Percentiles rank a stretch among this genome's conserved stretches.
Evolutionary conservation across 371 early-diverging fungal genomes (phyloP).

Genomic region (Mortierella sp.): DNA sequence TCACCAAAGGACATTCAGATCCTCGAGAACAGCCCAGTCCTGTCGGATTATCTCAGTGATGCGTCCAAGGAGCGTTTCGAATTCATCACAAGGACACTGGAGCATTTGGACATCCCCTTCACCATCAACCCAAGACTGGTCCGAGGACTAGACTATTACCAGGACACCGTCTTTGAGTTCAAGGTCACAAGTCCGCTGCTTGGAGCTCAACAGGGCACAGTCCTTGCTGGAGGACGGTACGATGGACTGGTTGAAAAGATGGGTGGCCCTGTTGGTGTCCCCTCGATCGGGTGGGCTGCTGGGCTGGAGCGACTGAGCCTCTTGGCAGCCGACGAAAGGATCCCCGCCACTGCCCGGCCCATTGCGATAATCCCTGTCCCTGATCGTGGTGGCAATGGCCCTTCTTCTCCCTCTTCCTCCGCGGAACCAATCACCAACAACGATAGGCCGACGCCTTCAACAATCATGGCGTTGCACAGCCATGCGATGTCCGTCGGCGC

Average conservation of each 20-base stretch:
- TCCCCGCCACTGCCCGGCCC: conserved; percentile 25
- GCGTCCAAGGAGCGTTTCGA: conserved; percentile 58
- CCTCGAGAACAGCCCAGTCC: conserved; percentile 54
- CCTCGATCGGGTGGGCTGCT: conserved; percentile 71
- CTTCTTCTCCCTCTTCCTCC: not conserved
- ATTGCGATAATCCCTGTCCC: conserved; percentile 49
- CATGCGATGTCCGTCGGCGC: conserved; percentile 26
- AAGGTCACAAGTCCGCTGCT: conserved; percentile 54
- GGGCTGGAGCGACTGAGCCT: conserved; percentile 70
- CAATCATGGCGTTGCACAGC: conserved; percentile 23
- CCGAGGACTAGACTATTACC: conserved; percentile 76
- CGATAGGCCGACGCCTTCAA: not conserved
- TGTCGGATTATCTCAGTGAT: conserved; percentile 57
- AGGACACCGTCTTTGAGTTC: conserved; percentile 75
- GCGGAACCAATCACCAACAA: not conserved
- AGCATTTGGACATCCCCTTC: conserved; percentile 61
- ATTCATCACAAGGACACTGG: conserved; percentile 57
- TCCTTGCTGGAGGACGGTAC: conserved; percentile 78
- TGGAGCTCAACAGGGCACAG: conserved; percentile 70
- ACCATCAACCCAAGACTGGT: conserved; percentile 65
- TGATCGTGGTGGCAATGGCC: conserved; percentile 14
- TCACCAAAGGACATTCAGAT: conserved; percentile 60
- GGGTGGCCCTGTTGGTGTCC: conserved; percentile 60
- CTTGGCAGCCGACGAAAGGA: conserved; percentile 40
- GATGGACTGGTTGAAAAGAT: conserved; percentile 66